phyloP scores from a whole-genome alignment of 208 protist species.

The Wallacemonas sp. region DNA sequence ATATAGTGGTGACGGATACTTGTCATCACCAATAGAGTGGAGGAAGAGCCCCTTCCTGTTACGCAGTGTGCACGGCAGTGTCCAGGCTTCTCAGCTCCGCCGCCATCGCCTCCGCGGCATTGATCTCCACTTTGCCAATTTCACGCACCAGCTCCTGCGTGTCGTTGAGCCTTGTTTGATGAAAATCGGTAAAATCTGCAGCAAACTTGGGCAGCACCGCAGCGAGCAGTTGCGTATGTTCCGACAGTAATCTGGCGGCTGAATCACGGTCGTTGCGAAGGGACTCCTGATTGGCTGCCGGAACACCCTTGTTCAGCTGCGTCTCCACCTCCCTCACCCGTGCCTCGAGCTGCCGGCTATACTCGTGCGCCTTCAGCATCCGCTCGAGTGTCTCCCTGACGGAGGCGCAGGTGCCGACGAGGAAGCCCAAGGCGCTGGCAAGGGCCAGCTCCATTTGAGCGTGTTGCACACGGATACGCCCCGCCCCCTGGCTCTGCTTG shows the following conservation, averaged over 20 bases:
- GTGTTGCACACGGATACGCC: constrained; percentile 56
- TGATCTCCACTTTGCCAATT: constrained; percentile 81
- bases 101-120: constrained; percentile 66
- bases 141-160: constrained; percentile 71
- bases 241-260: constrained; percentile 28
- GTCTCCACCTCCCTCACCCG: constrained; percentile 26
- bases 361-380: constrained; percentile 35
- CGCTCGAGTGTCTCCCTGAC: constrained; percentile 64
- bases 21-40: too few species aligned
- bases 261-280: neutral
- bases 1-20: too few species aligned
- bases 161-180: constrained; percentile 83
- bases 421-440: constrained; percentile 83
- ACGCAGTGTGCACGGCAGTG: constrained; percentile 22
- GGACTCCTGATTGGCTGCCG: neutral
- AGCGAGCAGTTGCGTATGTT: constrained; percentile 31
- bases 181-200: constrained; percentile 76
- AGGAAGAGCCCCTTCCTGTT: too few species aligned
- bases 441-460: constrained; percentile 70
- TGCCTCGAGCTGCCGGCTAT: constrained; percentile 32
- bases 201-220: constrained; percentile 49
- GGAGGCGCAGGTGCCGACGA: constrained; percentile 77
- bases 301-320: constrained; percentile 21
- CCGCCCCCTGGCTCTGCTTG: constrained; percentile 57
- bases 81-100: constrained; percentile 66